Base-by-base conservation (phyloP, 371 early-diverging fungal genomes). In the Gilbertella persicaria region DNA sequence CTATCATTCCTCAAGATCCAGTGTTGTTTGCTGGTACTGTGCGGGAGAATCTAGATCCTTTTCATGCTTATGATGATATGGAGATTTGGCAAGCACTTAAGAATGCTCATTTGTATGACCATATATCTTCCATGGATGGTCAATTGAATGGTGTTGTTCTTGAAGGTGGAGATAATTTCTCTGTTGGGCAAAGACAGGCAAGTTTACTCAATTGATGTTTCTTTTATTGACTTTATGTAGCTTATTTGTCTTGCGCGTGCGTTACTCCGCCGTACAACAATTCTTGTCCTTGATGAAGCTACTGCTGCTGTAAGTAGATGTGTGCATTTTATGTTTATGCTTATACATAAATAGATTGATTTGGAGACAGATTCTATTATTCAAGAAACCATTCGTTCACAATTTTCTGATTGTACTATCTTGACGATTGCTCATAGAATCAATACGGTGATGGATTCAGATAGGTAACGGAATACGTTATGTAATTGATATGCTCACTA, bases 1-100 rank as follows among this genome's bases (percentile, higher is more conserved):
- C 90, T 0, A 94, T 98, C 51, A 95, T 97, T 60, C 96, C 98
- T n/a, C 98, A 98, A 70, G 98, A 96, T 49, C 94, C 95, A 6
- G 89, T 93, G 17, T 66, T 97, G 33, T 97, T 95, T 76, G 81
- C 85, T 19, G 95, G 94, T 26, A 79, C 79, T 7, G 73, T 87
- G 2, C 69, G 87, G 17, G 77, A 73, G 10, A 87, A 88, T 43
- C 43, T 75, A 60, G 96, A 96, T 76, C 95, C 96, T 17, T 87
- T 92, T 55, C 64, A 59, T 26, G 61, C 57, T 10, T 66, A 82
- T 30, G 66, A 79, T 3, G 97, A 96, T 64, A 82, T 68, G 6
- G 86, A 84, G n/a, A 53, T 98, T 16, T 97, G 97, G 97, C 55
- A 70, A 20, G 93, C 85, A 1, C 67, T 98, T 26, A 86, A 91